Percentiles rank a stretch among this genome's conserved stretches.
These are phyloP conservation scores for Camelina neglecta DNA, from an alignment of 345 rosid genomes.

Conservation along the genomic window DNA sequence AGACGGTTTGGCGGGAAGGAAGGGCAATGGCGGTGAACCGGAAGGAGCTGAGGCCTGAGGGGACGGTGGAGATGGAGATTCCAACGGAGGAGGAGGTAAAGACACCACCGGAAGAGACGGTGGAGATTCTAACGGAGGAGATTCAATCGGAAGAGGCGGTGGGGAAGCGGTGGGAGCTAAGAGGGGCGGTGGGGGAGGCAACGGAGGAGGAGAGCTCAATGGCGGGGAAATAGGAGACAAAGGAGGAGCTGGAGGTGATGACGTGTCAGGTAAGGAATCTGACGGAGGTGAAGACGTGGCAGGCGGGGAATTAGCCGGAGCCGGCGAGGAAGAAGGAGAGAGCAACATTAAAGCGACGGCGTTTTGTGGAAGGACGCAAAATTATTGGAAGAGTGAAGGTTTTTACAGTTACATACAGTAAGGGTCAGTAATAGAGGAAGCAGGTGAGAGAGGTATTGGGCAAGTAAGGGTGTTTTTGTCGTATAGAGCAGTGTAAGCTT, in stretches of 20 bases:
- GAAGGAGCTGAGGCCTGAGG: slow-evolving; percentile 22
- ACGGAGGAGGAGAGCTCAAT: slow-evolving; percentile 28
- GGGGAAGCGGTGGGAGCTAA: slow-evolving; percentile 30
- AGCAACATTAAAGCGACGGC: slow-evolving; percentile 28
- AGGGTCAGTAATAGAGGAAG: not conserved
- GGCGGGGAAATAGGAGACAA: slow-evolving; percentile 25
- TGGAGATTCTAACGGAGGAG: slow-evolving; percentile 5
- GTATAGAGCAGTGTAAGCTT: slow-evolving; percentile 40
- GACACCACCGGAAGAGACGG: too few relatives aligned
- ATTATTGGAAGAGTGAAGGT: not conserved
- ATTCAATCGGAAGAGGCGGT: not conserved
- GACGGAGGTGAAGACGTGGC: not conserved
- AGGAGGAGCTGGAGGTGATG: slow-evolving; percentile 37
- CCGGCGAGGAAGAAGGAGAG: slow-evolving; percentile 39
- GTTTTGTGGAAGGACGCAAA: not conserved
- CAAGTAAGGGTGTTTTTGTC: slow-evolving; percentile 18
- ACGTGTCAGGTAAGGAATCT: slow-evolving; percentile 13
- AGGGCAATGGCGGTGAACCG: slow-evolving; percentile 38
- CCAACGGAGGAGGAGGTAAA: not conserved
- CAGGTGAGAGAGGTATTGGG: slow-evolving; percentile 28
- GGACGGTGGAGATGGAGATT: slow-evolving; percentile 8
- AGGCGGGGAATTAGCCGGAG: slow-evolving; percentile 35
- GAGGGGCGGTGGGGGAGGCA: slow-evolving; percentile 15
- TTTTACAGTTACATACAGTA: too few relatives aligned
- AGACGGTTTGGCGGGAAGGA: slow-evolving; percentile 41